Evolutionary conservation across 345 rosid species (phyloP).

Genomic region (Ricinus communis): DNA sequence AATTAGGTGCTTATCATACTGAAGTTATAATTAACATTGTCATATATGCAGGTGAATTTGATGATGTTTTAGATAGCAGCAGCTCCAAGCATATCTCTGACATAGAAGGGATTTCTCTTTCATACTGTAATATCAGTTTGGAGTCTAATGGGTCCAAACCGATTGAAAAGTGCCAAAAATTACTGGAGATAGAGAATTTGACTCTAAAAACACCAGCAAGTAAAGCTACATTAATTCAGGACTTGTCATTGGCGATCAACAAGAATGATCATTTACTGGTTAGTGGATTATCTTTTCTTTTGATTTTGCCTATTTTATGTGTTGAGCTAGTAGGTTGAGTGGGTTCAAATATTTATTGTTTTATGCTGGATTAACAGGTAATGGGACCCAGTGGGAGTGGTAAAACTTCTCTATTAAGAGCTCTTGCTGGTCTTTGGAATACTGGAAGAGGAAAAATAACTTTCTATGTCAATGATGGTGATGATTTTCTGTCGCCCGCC

Average conservation of each 20-base stretch:
- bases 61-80: conserved; percentile 66
- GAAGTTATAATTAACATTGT: conserved; percentile 15
- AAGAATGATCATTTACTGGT: conserved; percentile 79
- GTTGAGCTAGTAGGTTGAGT: conserved; percentile 16
- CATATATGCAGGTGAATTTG: conserved; percentile 76
- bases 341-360: conserved; percentile 13
- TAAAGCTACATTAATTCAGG: conserved; percentile 64
- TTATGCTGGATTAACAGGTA: conserved; percentile 50
- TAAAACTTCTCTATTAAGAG: conserved; percentile 90
- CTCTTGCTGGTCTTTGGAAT: conserved; percentile 94
- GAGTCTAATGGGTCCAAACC: conserved; percentile 58
- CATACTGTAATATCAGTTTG: conserved; percentile 35
- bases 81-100: conserved; percentile 42
- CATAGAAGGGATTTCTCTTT: conserved; percentile 54
- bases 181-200: conserved; percentile 61
- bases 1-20: background rate
- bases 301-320: conserved; percentile 22
- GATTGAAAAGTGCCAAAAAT: conserved; percentile 32
- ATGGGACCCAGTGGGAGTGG: conserved; percentile 95
- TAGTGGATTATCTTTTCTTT: conserved; percentile 30
- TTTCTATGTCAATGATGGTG: conserved; percentile 52
- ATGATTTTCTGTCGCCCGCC: conserved; percentile 27
- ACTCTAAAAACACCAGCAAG: conserved; percentile 77
- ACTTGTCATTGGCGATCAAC: conserved; percentile 55
- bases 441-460: conserved; percentile 80